Evolutionary conservation across 495 filamentous ascomycete species (phyloP), one percentile per base, ranked within the genome.

Genomic region (Penicillium lagena): DNA sequence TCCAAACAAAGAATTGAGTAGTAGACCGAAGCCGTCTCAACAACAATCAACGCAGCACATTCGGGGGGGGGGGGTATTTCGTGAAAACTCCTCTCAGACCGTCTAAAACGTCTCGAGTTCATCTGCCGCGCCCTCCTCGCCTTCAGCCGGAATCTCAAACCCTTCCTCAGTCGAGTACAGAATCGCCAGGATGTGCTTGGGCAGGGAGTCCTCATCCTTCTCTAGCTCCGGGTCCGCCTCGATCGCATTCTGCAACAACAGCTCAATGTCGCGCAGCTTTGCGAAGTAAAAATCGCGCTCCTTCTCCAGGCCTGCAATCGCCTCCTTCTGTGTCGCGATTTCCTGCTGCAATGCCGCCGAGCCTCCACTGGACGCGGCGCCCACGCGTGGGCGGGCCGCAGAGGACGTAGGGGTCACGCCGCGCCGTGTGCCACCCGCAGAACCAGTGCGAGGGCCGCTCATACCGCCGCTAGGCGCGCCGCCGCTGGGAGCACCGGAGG

Each of bases 221-320:
- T 96, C 93, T 39, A 97, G 67, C 65, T 91, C 82, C 6, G 91
- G 89, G 50, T 96, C 83, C 34, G 82, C 82, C 55, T 97, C 93
- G 54, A 95, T 86, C 12, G 89, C 89, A 50, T 83, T 81, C 73
- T 98, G 93, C 42, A 98, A 73, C 60, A 98, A 63, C 52, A 98
- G 66, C 68, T 98, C 94, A 52, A 98, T 98, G 59, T 98, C 93
- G 41, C 93, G 81, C 46, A 98, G 70, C 71, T 98, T 98, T 74
- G 87, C 90, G 64, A 98, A 98, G 74, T 98, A 98, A 67, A 98
- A 98, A 65, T 98, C 93, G 40, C 93, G 75, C 72, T 98, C 93
- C 59, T 89, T 85, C 73, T 95, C 89, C 37, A 95, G 72, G 5
- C 89, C 89, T n/a, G 76, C 72, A 15, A 94, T 87, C 1, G 80